Evolutionary conservation across 2,329 filamentous ascomycete genomes (phyloP), one percentile per base, ranked within the genome.

Genomic region (Hyphodiscus sp.): DNA sequence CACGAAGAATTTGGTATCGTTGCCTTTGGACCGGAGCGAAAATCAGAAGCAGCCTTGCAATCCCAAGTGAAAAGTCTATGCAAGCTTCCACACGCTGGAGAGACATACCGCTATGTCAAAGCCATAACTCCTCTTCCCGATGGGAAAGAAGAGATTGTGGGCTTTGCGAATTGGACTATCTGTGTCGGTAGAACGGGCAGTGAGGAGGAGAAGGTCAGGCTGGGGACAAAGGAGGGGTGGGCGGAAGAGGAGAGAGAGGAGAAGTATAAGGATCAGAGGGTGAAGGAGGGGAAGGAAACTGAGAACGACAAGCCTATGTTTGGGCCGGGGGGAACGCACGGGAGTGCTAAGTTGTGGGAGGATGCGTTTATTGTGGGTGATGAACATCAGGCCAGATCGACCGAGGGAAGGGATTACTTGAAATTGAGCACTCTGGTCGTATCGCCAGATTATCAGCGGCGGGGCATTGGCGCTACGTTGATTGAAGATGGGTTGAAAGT

Each of bases 311-410:
- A 20, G 5, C 23, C 23, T 26, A 26, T 26, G 23, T 26, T 26
- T 8, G n/a, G 26, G 19, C 44, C 46, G 15, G 61, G 56, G 55
- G 59, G 59, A 1, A 45, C 49, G 1, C 55, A 59, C 18, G 58
- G 58, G 20, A 64, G 65, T 59, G 19, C 56, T 13, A 58, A 55
- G 41, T 59, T 67, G 45, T 65, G 57, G 44, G 52, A 56, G 26
- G 63, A 67, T 56, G 45, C 58, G 10, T 62, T 65, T 47, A 18
- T 62, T 2, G 45, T 19, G 10, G 58, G 50, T 1, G 64, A 66
- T 61, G 45, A 58, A 43, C 43, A 52, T 51, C 65, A 66, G 59
- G 7, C 46, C 33, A 19, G 20, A 5, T 56, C 50, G 41, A 58
- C 55, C 18, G 49, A 49, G 6, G 58, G 57, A 4, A 49, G 47